These are phyloP conservation scores for Phytophthora pluvialis DNA, from an alignment of 352 stramenopile species.

Conservation along the genomic window DNA sequence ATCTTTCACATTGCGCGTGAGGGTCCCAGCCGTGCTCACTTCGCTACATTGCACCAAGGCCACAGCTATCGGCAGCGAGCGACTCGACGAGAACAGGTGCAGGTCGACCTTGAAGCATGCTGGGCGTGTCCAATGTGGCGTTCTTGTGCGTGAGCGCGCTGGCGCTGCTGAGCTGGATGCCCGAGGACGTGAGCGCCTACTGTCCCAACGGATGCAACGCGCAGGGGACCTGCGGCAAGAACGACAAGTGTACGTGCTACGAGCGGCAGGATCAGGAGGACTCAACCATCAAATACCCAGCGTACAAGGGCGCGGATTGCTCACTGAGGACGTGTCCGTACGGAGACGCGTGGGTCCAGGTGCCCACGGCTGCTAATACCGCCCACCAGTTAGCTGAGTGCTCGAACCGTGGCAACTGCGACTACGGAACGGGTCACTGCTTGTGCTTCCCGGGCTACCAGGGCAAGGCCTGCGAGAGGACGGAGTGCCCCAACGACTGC, in stretches of 20 bases:
- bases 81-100: not conserved
- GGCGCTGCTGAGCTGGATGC: conserved; percentile 39
- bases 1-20: conserved; percentile 20
- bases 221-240: conserved; percentile 85
- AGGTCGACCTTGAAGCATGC: conserved; percentile 33
- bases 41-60: conserved; percentile 18
- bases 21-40: conserved; percentile 9
- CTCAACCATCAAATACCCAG: conserved; percentile 45
- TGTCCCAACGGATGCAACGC: conserved; percentile 88
- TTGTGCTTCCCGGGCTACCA: conserved; percentile 91
- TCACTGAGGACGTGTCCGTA: conserved; percentile 81
- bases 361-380: conserved; percentile 66
- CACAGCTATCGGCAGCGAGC: conserved; percentile 9
- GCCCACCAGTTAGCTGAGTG: conserved; percentile 91
- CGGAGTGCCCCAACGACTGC: conserved; percentile 96
- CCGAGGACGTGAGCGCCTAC: conserved; percentile 52
- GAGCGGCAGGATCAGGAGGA: conserved; percentile 62
- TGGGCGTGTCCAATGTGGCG: conserved; percentile 48
- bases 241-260: conserved; percentile 95
- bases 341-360: conserved; percentile 68
- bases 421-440: conserved; percentile 91
- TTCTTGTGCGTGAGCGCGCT: conserved; percentile 45
- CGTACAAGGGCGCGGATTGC: conserved; percentile 80
- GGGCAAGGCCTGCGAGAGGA: conserved; percentile 92
- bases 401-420: conserved; percentile 93